Base-by-base conservation (phyloP, 2,329 filamentous ascomycete species). In the Blumeria graminis region DNA sequence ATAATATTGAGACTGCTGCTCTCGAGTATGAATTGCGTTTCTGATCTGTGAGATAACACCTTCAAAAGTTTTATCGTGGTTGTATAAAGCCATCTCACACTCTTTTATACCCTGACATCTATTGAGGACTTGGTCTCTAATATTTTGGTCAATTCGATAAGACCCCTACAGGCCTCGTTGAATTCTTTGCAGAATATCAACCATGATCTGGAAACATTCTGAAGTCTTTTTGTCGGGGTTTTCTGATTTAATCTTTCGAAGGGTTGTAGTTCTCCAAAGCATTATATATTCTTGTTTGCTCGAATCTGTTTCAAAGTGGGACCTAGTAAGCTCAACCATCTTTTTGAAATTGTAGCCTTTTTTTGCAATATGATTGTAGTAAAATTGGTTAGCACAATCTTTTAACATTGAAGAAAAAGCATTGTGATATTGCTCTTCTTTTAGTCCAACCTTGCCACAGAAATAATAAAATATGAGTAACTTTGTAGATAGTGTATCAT, bases 61-160 rank as follows among this genome's bases (percentile, higher is more conserved):
- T 52, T 52, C 8, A 52, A 35, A 52, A 10, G 32, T 52, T 11
- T 7, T 7, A 33, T 4, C 48, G 10, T 28, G 48, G 36, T 34
- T 52, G 33, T 11, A 35, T 34, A 52, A 16, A 35, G 32, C 48
- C 33, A 52, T 7, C n/a, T 52, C 48, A n/a, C 48, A 52, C 8
- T 52, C 48, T 52, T n/a, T 52, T n/a, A 52, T 52, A 35, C 48
- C 32, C n/a, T 52, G 48, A 52, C 48, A 52, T 34, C 48, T 33
- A 52, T 52, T 52, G n/a, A 52, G 10, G 8, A 52, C 48, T 52
- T 35, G 48, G 18, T 52, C 48, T 35, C 48, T 52, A 4, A 52
- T 52, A 16, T 52, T 35, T 52, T 52, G 48, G 36, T 52, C 32
- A 35, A 52, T n/a, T 7, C 16, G 48, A 35, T 52, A 52, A 36